phyloP scores from a whole-genome alignment of 805 yeast genomes.

The Cyberlindnera euphorbiiphila region DNA sequence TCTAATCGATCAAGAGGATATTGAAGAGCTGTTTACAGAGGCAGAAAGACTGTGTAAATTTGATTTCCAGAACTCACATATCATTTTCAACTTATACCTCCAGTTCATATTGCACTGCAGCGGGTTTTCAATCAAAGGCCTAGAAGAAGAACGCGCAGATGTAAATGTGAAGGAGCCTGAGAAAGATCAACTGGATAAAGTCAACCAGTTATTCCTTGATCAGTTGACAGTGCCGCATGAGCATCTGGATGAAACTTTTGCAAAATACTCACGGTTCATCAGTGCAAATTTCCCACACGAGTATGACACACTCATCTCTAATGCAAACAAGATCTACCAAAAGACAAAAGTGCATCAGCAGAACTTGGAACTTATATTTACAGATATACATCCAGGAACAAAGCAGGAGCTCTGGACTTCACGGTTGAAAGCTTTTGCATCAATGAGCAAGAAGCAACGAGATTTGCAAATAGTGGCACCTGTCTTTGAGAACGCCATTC shows the following conservation, averaged over 20 bases:
- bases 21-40: neutral
- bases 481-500: conserved; percentile 18
- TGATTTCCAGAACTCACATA: conserved; percentile 3
- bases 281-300: conserved; percentile 27
- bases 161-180: neutral
- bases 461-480: conserved; percentile 2
- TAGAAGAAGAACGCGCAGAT: conserved; percentile 2
- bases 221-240: conserved; percentile 40
- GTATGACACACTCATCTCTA: conserved; percentile 36
- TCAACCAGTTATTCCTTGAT: conserved; percentile 14
- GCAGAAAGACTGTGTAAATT: neutral
- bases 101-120: neutral
- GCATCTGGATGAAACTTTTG: conserved; percentile 37
- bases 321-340: conserved; percentile 33
- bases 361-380: conserved; percentile 36
- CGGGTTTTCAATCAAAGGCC: conserved; percentile 4
- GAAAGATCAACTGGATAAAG: neutral
- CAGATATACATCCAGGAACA: conserved; percentile 8
- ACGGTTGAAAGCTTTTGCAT: conserved; percentile 1
- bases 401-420: conserved; percentile 10
- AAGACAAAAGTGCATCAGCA: conserved; percentile 30
- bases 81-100: conserved; percentile 1
- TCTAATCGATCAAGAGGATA: conserved; percentile 2
- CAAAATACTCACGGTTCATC: conserved; percentile 38
- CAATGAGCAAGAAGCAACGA: conserved; percentile 15